Conservation (phyloP, 371 early-diverging fungal species). For the Mucor plumbeus region DNA sequence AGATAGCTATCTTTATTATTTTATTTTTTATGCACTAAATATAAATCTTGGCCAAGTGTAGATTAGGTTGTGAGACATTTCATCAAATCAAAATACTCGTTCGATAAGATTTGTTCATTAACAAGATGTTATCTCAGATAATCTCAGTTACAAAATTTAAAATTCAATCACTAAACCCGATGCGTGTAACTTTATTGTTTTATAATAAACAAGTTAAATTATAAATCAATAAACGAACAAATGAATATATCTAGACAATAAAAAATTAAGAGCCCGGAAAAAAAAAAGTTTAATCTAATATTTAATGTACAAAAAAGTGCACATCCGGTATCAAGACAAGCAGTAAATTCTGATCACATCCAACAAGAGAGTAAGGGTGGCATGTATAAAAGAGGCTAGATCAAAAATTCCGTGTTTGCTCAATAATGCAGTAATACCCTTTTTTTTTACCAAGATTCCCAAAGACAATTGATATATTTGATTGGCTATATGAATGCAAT, state of each 20-base stretch:
- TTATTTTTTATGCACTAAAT: slow-evolving; percentile 1
- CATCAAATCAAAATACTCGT: not conserved
- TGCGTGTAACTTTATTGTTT: not conserved
- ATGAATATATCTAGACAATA: not conserved
- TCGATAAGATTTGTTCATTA: slow-evolving; percentile 1
- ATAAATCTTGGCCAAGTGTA: slow-evolving; percentile 5
- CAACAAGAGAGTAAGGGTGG: not conserved
- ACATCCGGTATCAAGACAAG: not conserved
- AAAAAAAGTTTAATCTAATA: slow-evolving; percentile 8
- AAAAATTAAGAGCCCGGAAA: not conserved
- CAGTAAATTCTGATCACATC: slow-evolving; percentile 1
- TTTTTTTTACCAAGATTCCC: not conserved
- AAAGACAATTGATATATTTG: not conserved
- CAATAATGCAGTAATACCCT: not conserved
- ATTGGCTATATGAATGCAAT: slow-evolving; percentile 2
- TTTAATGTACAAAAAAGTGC: slow-evolving; percentile 9
- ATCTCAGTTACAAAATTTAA: slow-evolving; percentile 2
- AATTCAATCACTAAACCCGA: slow-evolving; percentile 3
- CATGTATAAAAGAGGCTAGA: slow-evolving; percentile 2
- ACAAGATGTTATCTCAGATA: not conserved
- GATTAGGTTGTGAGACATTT: slow-evolving; percentile 3
- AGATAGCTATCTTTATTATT: too few species aligned
- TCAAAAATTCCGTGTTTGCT: slow-evolving; percentile 3
- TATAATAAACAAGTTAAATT: not conserved
- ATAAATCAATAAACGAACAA: not conserved